Base-by-base conservation (phyloP, 257 asterid genomes). In the Catharanthus roseus region DNA sequence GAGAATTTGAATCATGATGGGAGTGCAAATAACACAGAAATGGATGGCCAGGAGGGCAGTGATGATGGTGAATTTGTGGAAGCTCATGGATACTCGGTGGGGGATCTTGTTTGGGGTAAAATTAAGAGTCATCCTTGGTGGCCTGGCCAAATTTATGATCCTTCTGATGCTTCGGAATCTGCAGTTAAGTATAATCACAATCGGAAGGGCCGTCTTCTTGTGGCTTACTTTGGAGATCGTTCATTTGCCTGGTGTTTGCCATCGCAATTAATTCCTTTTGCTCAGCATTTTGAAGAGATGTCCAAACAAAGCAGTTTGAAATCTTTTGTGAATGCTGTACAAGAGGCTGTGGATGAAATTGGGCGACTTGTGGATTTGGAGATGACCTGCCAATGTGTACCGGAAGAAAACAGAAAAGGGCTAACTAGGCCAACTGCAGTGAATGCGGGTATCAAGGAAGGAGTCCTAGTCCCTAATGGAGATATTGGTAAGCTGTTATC, bases 91-190 rank as follows among this genome's bases (percentile, higher is more conserved):
- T 91, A 83, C 76, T 75, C 75, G 19, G 95, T 82, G 1, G 99
- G 99, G 47, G 99, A 95, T 68, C 74, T 91, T 31, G 97, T 95
- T 4, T 95, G 99, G 99, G 96, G 89, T 6, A 91, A 91, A 81
- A 78, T 89, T 12, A 91, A 76, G 81, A 75, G 86, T 64, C 92
- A 91, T 72, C 95, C 96, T 0, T 91, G 97, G 97, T 95, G 96
- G 96, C 99, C 99, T 0, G 97, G 96, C 5, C 91, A 89, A 77
- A 72, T 95, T 38, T 88, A 87, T 57, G 93, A 91, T 65, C 67
- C 86, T 13, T 74, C 66, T 0, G 78, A 87, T 76, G 99, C 96
- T 41, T 88, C 99, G 0, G 86, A 82, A 2, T 67, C 77, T 61
- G 97, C 96, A 0, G 33, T 69, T 63, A 86, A 82, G 73, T 81